Conservation (phyloP, 768 basidiomycete species). For the Clavaria fumosa region DNA sequence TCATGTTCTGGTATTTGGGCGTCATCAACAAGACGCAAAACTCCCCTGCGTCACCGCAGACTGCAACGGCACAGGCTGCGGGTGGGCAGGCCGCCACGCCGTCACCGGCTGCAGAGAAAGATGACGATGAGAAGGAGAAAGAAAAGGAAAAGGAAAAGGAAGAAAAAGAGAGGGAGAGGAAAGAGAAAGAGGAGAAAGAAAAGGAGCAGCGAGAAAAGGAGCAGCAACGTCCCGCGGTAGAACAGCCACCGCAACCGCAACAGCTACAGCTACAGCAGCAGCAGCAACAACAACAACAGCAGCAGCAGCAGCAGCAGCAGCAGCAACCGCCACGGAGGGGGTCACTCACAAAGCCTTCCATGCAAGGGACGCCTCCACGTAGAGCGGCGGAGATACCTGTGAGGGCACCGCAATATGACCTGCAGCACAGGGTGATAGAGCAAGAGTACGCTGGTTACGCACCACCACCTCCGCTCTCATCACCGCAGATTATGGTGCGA, state of each 20-base stretch:
- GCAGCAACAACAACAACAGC: conserved; percentile 28
- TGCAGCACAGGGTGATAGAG: conserved; percentile 88
- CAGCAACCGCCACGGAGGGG: conserved; percentile 41
- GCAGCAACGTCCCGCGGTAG: conserved; percentile 32
- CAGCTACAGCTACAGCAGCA: conserved; percentile 19
- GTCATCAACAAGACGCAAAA: conserved; percentile 86
- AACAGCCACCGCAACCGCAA: too few species aligned
- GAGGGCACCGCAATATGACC: conserved; percentile 81
- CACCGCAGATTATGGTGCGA: conserved; percentile 11
- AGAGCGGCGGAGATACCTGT: conserved; percentile 79
- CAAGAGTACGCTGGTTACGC: conserved; percentile 56
- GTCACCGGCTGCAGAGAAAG: conserved; percentile 25
- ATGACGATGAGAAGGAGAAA: conserved; percentile 24
- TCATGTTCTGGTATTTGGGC: conserved; percentile 99
- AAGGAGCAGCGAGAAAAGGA: conserved; percentile 26
- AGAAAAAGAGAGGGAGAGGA: conserved; percentile 24
- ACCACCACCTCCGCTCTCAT: conserved; percentile 12
- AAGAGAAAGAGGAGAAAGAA: conserved; percentile 20
- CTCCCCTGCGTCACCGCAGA: conserved; percentile 20
- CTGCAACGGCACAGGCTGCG: conserved; percentile 19
- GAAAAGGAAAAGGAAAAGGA: conserved; percentile 26
- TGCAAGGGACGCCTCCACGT: conserved; percentile 29
- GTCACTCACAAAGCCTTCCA: conserved; percentile 51
- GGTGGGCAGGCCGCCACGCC: conserved; percentile 17
- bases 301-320: conserved; percentile 34